Evolutionary conservation across 441 rosid genomes (phyloP).

Genomic region (Euphorbia corollata): DNA sequence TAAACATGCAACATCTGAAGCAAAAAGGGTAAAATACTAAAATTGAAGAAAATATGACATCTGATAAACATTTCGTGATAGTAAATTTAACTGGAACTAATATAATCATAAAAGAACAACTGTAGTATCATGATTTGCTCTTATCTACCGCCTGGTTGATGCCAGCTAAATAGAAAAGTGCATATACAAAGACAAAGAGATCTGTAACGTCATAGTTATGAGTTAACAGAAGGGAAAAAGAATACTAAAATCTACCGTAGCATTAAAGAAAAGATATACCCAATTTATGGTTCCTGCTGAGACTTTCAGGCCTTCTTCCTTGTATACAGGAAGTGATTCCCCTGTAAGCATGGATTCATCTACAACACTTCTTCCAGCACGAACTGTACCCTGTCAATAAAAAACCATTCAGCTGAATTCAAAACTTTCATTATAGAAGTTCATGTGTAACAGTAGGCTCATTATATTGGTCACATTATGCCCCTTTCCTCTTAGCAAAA

Average conservation of each 20-base stretch:
- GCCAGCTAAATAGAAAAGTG: conserved; percentile 6
- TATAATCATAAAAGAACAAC: conserved; percentile 2
- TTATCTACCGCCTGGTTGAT: conserved; percentile 9
- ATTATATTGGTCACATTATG: background rate
- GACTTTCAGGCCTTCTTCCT: conserved; percentile 65
- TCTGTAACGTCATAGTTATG: background rate
- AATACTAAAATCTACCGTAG: background rate
- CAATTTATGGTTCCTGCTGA: conserved; percentile 97
- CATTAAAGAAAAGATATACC: conserved; percentile 35
- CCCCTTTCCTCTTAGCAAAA: background rate
- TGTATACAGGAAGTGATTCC: conserved; percentile 87
- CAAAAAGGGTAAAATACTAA: background rate
- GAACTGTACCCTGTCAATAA: conserved; percentile 60
- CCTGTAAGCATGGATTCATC: conserved; percentile 99
- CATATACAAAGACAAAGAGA: background rate
- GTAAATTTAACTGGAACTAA: conserved; percentile 5
- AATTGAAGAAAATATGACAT: conserved; percentile 3
- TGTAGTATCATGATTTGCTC: conserved; percentile 6
- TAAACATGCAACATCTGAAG: conserved; percentile 4
- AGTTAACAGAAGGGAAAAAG: conserved; percentile 9
- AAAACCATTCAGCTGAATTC: conserved; percentile 19
- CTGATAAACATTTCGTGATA: conserved; percentile 3
- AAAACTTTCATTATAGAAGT: conserved; percentile 4
- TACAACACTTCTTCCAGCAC: conserved; percentile 91
- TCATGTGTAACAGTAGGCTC: conserved; percentile 3